A percentile compares a stretch with the other conserved stretches of the same genome.
phyloP scores from a whole-genome alignment of 2,329 filamentous ascomycete species.

The Cladophialophora bantiana region DNA sequence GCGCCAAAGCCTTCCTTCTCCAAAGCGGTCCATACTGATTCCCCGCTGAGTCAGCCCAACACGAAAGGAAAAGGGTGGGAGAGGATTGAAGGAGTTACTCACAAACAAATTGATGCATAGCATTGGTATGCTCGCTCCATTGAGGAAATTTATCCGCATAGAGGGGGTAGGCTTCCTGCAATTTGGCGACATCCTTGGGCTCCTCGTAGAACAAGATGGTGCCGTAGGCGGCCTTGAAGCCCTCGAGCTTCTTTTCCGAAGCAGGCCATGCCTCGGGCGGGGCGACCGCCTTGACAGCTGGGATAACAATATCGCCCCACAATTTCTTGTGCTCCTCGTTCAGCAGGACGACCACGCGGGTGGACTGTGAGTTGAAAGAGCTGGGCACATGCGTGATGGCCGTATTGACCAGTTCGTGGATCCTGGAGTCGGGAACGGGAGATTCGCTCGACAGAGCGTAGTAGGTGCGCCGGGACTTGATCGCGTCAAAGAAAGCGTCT shows the following conservation, averaged over 20 bases:
- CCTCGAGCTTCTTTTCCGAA: slow-evolving; percentile 30
- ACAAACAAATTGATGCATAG: slow-evolving; percentile 66
- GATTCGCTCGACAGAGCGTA: slow-evolving; percentile 35
- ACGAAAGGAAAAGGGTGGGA: not conserved
- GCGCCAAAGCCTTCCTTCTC: slow-evolving; percentile 84
- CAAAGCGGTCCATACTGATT: slow-evolving; percentile 77
- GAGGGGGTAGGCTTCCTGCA: slow-evolving; percentile 59
- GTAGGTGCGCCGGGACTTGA: slow-evolving; percentile 35
- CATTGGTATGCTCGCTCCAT: slow-evolving; percentile 79
- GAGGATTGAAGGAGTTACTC: not conserved
- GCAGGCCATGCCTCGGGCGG: slow-evolving; percentile 27
- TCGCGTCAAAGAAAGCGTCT: slow-evolving; percentile 23
- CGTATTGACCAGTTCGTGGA: slow-evolving; percentile 35
- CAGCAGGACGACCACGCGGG: slow-evolving; percentile 78
- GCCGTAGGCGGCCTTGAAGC: slow-evolving; percentile 67
- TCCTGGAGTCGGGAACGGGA: slow-evolving; percentile 34
- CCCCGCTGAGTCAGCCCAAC: slow-evolving; percentile 5
- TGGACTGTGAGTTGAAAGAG: slow-evolving; percentile 88
- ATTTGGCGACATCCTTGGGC: slow-evolving; percentile 66
- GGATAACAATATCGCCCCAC: slow-evolving; percentile 65
- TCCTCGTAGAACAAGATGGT: slow-evolving; percentile 90
- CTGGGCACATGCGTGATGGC: slow-evolving; percentile 60
- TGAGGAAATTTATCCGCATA: slow-evolving; percentile 81
- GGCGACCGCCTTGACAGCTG: slow-evolving; percentile 33
- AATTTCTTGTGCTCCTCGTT: slow-evolving; percentile 84